These are phyloP conservation scores for Camellia japonica DNA, from an alignment of 148 eudicot species.

Conservation along the genomic window DNA sequence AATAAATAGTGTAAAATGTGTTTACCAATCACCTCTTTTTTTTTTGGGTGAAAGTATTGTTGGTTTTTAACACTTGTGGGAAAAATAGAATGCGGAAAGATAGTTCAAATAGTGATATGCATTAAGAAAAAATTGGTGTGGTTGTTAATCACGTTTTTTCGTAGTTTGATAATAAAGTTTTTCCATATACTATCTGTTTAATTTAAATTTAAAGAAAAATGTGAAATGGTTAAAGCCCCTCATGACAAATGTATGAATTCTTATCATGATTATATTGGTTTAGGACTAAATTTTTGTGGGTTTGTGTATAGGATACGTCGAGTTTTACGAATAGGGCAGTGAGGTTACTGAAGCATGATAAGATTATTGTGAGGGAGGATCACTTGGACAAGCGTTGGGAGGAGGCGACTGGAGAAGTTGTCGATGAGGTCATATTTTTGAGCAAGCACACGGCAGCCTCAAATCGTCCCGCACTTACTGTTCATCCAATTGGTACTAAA, in stretches of 20 bases:
- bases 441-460: constrained; percentile 59
- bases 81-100: no score
- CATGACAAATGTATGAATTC: neutral
- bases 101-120: no score
- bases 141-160: no score
- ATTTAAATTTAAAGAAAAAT: no score
- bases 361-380: constrained; percentile 43
- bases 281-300: neutral
- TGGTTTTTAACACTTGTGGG: no score
- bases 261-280: neutral
- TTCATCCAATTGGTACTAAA: constrained; percentile 55
- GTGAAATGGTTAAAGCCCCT: no score
- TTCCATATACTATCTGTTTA: no score
- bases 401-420: constrained; percentile 35
- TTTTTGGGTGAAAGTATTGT: no score
- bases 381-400: constrained; percentile 58
- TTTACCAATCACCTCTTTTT: no score
- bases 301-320: constrained; percentile 31
- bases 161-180: no score
- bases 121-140: no score
- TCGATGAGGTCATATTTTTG: constrained; percentile 50
- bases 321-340: constrained; percentile 40
- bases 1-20: no score
- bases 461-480: constrained; percentile 60
- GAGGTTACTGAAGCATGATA: constrained; percentile 51